A percentile compares a stretch with the other conserved stretches of the same genome.
Evolutionary conservation across 805 yeast genomes (phyloP).

Genomic region (Blastobotrys americana): DNA sequence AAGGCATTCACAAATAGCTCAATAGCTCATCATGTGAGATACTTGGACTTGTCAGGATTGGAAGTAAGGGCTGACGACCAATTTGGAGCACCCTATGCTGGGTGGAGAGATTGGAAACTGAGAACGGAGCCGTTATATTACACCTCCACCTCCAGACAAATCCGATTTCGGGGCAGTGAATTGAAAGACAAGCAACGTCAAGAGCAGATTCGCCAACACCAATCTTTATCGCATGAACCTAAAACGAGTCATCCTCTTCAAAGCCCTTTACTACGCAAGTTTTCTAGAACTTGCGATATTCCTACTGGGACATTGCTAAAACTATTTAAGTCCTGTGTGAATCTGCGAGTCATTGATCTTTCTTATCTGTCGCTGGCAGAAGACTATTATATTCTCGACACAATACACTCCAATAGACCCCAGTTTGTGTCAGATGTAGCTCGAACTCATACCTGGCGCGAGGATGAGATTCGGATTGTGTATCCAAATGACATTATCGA

Average conservation of each 20-base stretch:
- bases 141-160: constrained; percentile 15
- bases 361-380: constrained; percentile 53
- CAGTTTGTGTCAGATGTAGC: constrained; percentile 34
- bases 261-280: constrained; percentile 48
- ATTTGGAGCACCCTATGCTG: constrained; percentile 45
- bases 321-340: constrained; percentile 58
- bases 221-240: constrained; percentile 4
- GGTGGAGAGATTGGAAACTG: constrained; percentile 91
- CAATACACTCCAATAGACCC: constrained; percentile 15
- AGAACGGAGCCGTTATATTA: constrained; percentile 63
- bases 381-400: constrained; percentile 45
- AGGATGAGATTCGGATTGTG: constrained; percentile 22
- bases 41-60: constrained; percentile 51
- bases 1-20: constrained; percentile 44
- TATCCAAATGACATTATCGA: constrained; percentile 23
- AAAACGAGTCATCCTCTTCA: constrained; percentile 16
- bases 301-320: constrained; percentile 75
- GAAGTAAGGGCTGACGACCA: constrained; percentile 1
- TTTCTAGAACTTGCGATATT: constrained; percentile 61
- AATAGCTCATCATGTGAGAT: constrained; percentile 35
- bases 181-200: background rate
- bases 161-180: constrained; percentile 2
- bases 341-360: constrained; percentile 49
- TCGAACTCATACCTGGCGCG: constrained; percentile 25
- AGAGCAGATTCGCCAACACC: background rate